Evolutionary conservation across 2,329 filamentous ascomycete genomes (phyloP).

Genomic region (Cladosporium phlei): DNA sequence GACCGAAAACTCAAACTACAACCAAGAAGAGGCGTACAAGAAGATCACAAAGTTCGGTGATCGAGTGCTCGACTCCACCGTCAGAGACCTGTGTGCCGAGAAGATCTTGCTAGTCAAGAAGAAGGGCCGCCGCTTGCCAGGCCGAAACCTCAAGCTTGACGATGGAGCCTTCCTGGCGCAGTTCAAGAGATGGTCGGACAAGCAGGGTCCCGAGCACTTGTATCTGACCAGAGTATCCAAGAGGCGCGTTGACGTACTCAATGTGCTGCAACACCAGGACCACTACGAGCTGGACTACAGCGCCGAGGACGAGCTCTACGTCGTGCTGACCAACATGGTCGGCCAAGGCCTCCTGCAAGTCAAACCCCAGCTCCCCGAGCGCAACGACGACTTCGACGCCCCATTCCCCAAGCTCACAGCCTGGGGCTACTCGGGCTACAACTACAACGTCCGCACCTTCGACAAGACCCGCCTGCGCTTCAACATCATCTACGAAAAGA

Average conservation of each 20-base stretch:
- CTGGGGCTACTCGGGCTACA: constrained; percentile 65
- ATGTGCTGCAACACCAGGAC: constrained; percentile 33
- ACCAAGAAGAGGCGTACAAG: constrained; percentile 35
- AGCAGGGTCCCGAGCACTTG: constrained; percentile 20
- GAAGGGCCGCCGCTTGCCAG: constrained; percentile 54
- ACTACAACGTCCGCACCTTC: constrained; percentile 66
- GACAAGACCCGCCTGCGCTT: constrained; percentile 64
- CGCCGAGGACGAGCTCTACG: constrained; percentile 58
- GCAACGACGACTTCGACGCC: constrained; percentile 47
- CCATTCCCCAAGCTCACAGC: constrained; percentile 45
- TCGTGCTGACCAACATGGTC: constrained; percentile 64
- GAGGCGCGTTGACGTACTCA: constrained; percentile 21
- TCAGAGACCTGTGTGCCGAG: constrained; percentile 50
- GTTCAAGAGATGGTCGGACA: constrained; percentile 52
- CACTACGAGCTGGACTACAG: constrained; percentile 49
- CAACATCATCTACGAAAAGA: constrained; percentile 56
- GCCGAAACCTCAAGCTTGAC: constrained; percentile 60
- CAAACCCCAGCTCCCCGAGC: constrained; percentile 52
- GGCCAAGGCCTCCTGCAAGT: constrained; percentile 54
- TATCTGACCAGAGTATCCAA: constrained; percentile 27
- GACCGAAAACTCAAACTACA: constrained; percentile 38
- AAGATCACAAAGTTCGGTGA: constrained; percentile 36
- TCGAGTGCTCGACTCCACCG: constrained; percentile 41
- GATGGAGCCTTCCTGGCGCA: constrained; percentile 51
- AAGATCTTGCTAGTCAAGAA: constrained; percentile 57